Evolutionary conservation across 495 filamentous ascomycete genomes (phyloP), one percentile per base, ranked within the genome.

Genomic region (Penicillium manginii): DNA sequence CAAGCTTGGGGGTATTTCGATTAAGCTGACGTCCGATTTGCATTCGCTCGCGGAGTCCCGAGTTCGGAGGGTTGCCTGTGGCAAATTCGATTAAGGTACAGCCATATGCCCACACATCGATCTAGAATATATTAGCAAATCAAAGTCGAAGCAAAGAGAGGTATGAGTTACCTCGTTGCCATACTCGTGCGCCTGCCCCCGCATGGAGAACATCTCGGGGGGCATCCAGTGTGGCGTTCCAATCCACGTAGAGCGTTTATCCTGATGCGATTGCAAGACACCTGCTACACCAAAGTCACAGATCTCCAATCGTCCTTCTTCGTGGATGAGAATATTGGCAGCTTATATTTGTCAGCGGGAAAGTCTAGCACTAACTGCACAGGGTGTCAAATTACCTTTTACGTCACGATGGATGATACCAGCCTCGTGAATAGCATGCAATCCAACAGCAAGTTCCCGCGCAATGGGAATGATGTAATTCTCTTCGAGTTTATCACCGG

Each of bases 141-240:
- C 21, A 15, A 22, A 21, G 4, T 10, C 19, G 35, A 1, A 3
- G 42, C 15, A 19, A 26, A 45, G 9, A 35, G 15, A 23, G 15
- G 4, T 18, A 43, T 21, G 21, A 42, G 68, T 58, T 58, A 80
- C 79, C 64, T 89, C 86, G 22, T 77, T 84, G 7, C 84, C 81
- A 57, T 88, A 88, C n/a, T 77, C 74, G 67, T 77, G 71, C 26
- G 71, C 72, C 55, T 74, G 65, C 10, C 68, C 69, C 8, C 70
- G 65, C 51, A 69, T 63, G 50, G 69, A 79, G 57, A 91, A 88
- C 57, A 96, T 83, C 68, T 98, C 94, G 0, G 92, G 94, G 1
- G 94, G 90, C 93, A 98, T 97, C 91, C 93, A 98, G 74, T 97
- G 86, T 15, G 91, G 91, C 6, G 94, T 98, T 10, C 94, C 94